A percentile compares a stretch with the other conserved stretches of the same genome.
Conservation (phyloP, 148 eudicot species). For the Camellia granthamiana region DNA sequence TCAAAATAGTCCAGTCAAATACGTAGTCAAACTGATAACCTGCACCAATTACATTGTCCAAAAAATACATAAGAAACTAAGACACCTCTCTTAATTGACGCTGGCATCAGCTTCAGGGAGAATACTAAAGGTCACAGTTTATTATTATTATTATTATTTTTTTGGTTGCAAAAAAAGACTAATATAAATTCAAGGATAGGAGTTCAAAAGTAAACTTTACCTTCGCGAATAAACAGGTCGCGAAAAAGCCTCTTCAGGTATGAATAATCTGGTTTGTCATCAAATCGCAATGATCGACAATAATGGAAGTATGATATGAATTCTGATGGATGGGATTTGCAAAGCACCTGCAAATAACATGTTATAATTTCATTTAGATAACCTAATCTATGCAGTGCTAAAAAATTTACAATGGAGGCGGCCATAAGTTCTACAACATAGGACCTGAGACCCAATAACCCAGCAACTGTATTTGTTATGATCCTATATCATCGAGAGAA, state of each 20-base stretch:
- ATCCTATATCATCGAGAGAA: not conserved
- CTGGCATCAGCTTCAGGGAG: not conserved
- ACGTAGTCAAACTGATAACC: constrained; percentile 98
- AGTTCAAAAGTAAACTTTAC: constrained; percentile 28
- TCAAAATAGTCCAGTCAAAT: constrained; percentile 96
- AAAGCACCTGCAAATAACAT: constrained; percentile 53
- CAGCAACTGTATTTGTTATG: not conserved
- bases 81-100: not conserved
- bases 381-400: not conserved
- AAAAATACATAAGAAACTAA: not conserved
- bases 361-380: constrained; percentile 2
- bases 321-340: constrained; percentile 87
- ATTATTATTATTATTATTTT: too few species aligned
- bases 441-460: not conserved
- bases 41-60: constrained; percentile 25
- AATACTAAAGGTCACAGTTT: not conserved
- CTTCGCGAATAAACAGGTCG: constrained; percentile 93
- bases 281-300: constrained; percentile 94
- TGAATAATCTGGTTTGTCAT: constrained; percentile 97
- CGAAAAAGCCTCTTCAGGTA: constrained; percentile 95
- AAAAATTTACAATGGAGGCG: not conserved
- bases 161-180: too few species aligned
- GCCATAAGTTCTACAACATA: not conserved
- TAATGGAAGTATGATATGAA: constrained; percentile 96
- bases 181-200: not conserved